These are phyloP conservation scores for Coemansia brasiliensis DNA, from an alignment of 192 early-diverging fungal genomes.

Conservation along the genomic window DNA sequence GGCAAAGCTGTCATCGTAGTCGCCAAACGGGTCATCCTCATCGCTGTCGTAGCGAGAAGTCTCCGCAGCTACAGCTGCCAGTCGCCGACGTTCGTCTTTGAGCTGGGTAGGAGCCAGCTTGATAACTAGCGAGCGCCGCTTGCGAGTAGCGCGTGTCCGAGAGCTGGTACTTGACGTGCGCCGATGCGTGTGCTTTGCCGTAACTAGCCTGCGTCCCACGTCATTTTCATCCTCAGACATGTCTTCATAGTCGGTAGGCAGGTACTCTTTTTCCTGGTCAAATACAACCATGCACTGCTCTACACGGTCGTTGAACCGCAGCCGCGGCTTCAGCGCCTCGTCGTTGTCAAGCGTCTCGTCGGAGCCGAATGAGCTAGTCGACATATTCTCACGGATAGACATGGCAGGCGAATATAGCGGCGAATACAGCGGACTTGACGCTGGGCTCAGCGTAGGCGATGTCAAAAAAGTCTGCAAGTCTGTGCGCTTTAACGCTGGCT, in stretches of 20 bases:
- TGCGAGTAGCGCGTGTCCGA: constrained; percentile 14
- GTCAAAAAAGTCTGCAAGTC: constrained; percentile 53
- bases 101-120: constrained; percentile 49
- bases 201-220: background rate
- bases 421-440: constrained; percentile 35
- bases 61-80: constrained; percentile 18
- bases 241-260: constrained; percentile 49
- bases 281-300: constrained; percentile 59
- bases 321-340: constrained; percentile 26
- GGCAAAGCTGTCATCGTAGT: constrained; percentile 17
- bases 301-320: constrained; percentile 56
- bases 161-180: constrained; percentile 7
- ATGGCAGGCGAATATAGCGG: constrained; percentile 39
- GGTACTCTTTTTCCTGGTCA: constrained; percentile 51
- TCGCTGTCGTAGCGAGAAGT: constrained; percentile 21
- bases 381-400: constrained; percentile 52
- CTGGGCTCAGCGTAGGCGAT: constrained; percentile 46
- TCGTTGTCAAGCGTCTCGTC: constrained; percentile 43
- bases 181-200: constrained; percentile 9
- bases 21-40: constrained; percentile 32
- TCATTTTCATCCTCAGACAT: constrained; percentile 13
- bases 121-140: constrained; percentile 44
- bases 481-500: constrained; percentile 46
- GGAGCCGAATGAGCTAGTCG: constrained; percentile 45
- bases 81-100: constrained; percentile 49